Conservation (phyloP, 2,329 filamentous ascomycete genomes). For the Pseudogymnoascus sp. region DNA sequence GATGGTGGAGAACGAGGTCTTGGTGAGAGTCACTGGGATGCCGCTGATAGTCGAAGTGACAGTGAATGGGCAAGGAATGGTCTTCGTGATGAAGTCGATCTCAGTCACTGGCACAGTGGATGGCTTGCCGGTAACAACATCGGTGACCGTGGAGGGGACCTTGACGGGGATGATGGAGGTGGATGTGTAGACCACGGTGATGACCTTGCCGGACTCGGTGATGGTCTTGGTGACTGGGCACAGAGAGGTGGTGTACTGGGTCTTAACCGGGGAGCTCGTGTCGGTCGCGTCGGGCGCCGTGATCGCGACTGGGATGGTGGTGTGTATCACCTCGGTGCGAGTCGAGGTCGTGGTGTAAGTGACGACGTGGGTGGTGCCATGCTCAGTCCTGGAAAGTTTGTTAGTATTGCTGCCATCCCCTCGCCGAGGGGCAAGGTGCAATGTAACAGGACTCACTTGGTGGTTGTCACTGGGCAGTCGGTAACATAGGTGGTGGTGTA, state of each 20-base stretch:
- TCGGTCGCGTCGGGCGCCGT: conserved; percentile 29
- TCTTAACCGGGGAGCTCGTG: conserved; percentile 17
- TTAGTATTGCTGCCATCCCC: background rate
- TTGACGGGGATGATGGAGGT: conserved; percentile 22
- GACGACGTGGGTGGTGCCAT: conserved; percentile 21
- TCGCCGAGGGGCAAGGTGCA: conserved; percentile 12
- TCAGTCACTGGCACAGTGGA: conserved; percentile 11
- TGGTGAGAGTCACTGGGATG: background rate
- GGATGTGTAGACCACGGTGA: conserved; percentile 22
- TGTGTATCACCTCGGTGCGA: conserved; percentile 8
- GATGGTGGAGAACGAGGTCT: conserved; percentile 12
- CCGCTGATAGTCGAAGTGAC: conserved; percentile 10
- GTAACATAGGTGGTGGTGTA: conserved; percentile 20
- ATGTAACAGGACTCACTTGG: conserved; percentile 12
- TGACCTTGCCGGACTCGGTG: conserved; percentile 36
- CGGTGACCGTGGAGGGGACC: conserved; percentile 10
- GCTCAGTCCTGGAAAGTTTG: conserved; percentile 10
- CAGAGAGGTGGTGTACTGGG: conserved; percentile 32
- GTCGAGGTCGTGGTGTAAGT: conserved; percentile 20
- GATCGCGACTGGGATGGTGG: conserved; percentile 11
- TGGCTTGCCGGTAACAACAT: background rate
- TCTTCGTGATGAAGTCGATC: conserved; percentile 15
- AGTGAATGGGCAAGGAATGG: conserved; percentile 8
- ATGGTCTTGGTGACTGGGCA: conserved; percentile 41
- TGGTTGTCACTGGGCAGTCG: conserved; percentile 22